Base-by-base conservation (phyloP, 1,284 basidiomycete genomes). In the Pisolithus thermaeus region DNA sequence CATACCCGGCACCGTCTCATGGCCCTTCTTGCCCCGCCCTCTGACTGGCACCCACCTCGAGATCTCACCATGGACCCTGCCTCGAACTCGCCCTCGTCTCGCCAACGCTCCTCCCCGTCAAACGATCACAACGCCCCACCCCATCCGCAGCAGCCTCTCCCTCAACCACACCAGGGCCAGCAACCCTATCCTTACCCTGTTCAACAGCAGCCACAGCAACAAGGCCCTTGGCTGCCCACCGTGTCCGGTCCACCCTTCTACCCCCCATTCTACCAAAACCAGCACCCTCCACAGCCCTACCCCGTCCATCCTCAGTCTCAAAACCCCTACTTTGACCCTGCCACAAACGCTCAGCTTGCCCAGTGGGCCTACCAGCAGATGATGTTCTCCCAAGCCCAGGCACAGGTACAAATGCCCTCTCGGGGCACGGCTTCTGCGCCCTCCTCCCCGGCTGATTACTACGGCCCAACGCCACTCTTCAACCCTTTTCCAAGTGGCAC, bases 361-460 rank as follows among this genome's bases (percentile, higher is more conserved):
- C 85, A 87, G 67, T 90, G 87, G 88, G 84, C 87, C 32, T 90
- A 90, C 71, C 87, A 90, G 68, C 87, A 89, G 60, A 89, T 90
- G 87, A 81, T 89, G 79, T 85, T 80, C 73, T 83, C 79, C 61
- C 66, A 70, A 52, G 59, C 58, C 47, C 67, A 58, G 58, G 67
- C 73, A 52, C 74, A 74, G 53, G 58, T 64, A 30, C 57, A 66
- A 54, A 69, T 75, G 54, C 64, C 66, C 45, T 53, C 66, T 30
- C 58, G 56, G 37, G 61, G 70, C 41, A 54, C 66, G 0, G 53
- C 69, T 55, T 61, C 68, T 55, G 62, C 58, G 40, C 58, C 58
- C 62, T 50, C 56, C 3, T 59, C 63, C 3, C 61, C 60, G 4
- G 61, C 65, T 65, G 80, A 84, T 52, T 84, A 80, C 67, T 84